A percentile compares a stretch with the other conserved stretches of the same genome.
phyloP scores from a whole-genome alignment of 106 monocot genomes.

The Agapanthus africanus region DNA sequence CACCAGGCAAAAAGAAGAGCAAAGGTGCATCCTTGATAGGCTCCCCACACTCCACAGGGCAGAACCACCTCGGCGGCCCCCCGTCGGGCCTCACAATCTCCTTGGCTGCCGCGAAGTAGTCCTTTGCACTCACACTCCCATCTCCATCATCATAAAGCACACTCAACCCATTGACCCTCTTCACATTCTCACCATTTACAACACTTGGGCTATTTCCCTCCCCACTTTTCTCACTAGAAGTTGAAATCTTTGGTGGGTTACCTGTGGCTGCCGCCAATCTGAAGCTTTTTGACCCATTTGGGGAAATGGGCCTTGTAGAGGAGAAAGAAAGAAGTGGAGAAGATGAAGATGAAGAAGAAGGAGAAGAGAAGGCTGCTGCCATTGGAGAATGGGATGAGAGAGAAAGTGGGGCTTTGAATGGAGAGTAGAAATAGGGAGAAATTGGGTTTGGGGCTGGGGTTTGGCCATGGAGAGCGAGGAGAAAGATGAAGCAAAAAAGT shows the following conservation, averaged over 20 bases:
- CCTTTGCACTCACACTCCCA: constrained; percentile 51
- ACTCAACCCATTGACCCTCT: constrained; percentile 4
- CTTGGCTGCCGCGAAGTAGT: constrained; percentile 50
- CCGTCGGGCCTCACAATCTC: constrained; percentile 44
- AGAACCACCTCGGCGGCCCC: constrained; percentile 83
- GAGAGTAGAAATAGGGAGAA: not conserved
- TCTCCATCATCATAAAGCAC: constrained; percentile 82
- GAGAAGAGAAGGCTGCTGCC: not conserved
- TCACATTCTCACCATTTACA: not conserved
- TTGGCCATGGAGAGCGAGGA: not conserved
- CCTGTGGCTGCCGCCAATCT: not conserved
- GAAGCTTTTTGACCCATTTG: not conserved
- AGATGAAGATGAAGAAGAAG: not conserved
- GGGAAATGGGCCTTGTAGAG: constrained; percentile 1
- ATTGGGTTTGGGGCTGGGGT: not conserved
- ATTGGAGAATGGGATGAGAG: not conserved
- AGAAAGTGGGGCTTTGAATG: not conserved
- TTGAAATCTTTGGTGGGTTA: not conserved
- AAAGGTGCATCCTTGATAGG: constrained; percentile 54
- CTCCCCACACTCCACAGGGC: constrained; percentile 63
- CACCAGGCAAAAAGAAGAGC: constrained; percentile 84
- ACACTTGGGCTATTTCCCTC: not conserved
- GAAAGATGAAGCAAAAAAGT: not conserved
- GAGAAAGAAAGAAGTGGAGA: not conserved
- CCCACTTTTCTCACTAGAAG: not conserved